Conservation (phyloP, 768 basidiomycete species). For the Udeniomyces megalosporus region DNA sequence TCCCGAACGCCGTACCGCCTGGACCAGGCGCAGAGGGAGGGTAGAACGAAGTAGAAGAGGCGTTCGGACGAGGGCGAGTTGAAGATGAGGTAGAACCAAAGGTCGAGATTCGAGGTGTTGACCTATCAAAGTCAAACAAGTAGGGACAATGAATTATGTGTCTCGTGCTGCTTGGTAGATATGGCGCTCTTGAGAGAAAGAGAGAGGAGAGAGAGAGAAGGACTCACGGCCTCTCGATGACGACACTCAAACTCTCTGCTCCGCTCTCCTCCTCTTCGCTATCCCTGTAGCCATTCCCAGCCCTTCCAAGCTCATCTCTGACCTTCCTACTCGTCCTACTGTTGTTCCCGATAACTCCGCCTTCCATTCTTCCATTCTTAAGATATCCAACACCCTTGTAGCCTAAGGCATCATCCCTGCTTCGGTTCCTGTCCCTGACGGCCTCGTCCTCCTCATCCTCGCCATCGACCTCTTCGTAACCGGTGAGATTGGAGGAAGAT, state of each 20-base stretch:
- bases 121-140: not conserved
- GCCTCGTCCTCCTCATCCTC: constrained; percentile 28
- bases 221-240: constrained; percentile 8
- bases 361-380: constrained; percentile 47
- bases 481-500: too few relatives aligned
- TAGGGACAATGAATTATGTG: not conserved
- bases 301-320: constrained; percentile 28
- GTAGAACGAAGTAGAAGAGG: not conserved
- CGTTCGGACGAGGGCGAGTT: not conserved
- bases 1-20: not conserved
- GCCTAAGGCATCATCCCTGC: constrained; percentile 7
- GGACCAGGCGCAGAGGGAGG: constrained; percentile 17
- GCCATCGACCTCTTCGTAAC: constrained; percentile 11
- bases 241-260: constrained; percentile 18
- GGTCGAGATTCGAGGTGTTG: constrained; percentile 11
- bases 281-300: constrained; percentile 46
- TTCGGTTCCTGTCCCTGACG: constrained; percentile 37
- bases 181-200: too few relatives aligned
- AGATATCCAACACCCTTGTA: not conserved
- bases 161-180: not conserved
- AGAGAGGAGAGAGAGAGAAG: not conserved
- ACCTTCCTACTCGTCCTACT: constrained; percentile 20
- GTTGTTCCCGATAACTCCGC: constrained; percentile 43
- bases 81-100: not conserved
- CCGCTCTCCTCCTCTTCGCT: constrained; percentile 45